Base-by-base conservation (phyloP, 352 stramenopile genomes). In the Phytophthora capsici region DNA sequence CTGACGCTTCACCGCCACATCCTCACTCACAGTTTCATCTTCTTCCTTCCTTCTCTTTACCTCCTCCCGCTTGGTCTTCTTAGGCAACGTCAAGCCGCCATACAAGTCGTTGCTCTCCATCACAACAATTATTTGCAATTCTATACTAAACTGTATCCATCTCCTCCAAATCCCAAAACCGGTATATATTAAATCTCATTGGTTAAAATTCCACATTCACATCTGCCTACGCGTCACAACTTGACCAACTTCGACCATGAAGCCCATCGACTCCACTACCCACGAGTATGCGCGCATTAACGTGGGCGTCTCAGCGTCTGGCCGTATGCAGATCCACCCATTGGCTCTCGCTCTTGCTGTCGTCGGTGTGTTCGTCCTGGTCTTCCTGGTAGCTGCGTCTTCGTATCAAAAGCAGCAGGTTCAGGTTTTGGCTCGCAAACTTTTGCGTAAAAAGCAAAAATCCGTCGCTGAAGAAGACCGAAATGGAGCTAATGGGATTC, bases 381-480 rank as follows among this genome's bases (percentile, higher is more conserved):
- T 93, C 60, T 71, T 94, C 23, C 52, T 94, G 16, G 70, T 94
- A 38, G 71, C 77, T 4, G 78, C 82, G 53, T 91, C 86, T 4
- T 91, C 84, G 10, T 90, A 94, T 63, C 86, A 90, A 70, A 85
- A 84, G 57, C 84, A 94, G 57, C 73, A 86, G 48, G 71, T 94
- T 41, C 86, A 91, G 73, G 66, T 92, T 64, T 86, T 94, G 80
- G 84, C 86, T 22, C 82, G 85, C 57, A 90, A 91, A 52, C 68
- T 92, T 51, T 69, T 94, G 48, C 83, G 83, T 41, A 78, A 88
- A 58, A 92, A 91, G 66, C 81, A 73, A 40, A 70, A 70, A 30
- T 79, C 74, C 14, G 63, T 83, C 48, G 63, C 56, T 20, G 70
- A 83, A 2, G 69, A 84, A 17, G 67, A 78, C 66, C 77, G 26